phyloP scores from a whole-genome alignment of 2,329 filamentous ascomycete genomes.

The Beauveria caledonica region DNA sequence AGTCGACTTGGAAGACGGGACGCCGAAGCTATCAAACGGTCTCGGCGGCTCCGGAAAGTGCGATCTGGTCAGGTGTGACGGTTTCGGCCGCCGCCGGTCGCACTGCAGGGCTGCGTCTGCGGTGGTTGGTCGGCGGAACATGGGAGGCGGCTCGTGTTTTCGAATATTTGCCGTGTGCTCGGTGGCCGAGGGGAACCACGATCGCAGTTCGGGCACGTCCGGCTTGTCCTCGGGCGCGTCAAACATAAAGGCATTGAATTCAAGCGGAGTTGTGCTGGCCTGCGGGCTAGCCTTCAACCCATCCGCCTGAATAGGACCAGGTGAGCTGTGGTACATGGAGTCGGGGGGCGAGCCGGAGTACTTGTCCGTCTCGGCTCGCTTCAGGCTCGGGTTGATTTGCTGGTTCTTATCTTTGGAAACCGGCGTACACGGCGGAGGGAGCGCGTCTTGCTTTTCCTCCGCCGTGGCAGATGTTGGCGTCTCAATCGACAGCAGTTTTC shows the following conservation, averaged over 20 bases:
- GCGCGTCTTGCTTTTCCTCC: not conserved
- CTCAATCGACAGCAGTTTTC: slow-evolving; percentile 32
- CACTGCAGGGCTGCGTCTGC: slow-evolving; percentile 16
- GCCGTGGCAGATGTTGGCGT: not conserved
- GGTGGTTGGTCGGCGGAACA: slow-evolving; percentile 17
- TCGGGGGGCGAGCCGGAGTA: not conserved
- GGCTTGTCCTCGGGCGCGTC: slow-evolving; percentile 15
- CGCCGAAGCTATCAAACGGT: slow-evolving; percentile 2
- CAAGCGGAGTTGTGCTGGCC: slow-evolving; percentile 10
- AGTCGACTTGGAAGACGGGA: slow-evolving; percentile 26
- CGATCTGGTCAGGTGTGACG: slow-evolving; percentile 57
- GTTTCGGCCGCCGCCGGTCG: slow-evolving; percentile 20
- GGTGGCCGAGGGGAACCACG: slow-evolving; percentile 30
- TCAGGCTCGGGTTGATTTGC: not conserved
- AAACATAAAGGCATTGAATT: slow-evolving; percentile 13
- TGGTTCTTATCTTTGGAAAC: not conserved
- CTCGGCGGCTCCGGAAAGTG: slow-evolving; percentile 56
- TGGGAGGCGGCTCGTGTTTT: slow-evolving; percentile 12
- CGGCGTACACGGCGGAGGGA: not conserved
- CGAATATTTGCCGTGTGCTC: slow-evolving; percentile 26
- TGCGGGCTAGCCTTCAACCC: not conserved
- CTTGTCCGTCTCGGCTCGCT: not conserved
- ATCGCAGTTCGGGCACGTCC: slow-evolving; percentile 21
- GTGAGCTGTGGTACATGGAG: not conserved
- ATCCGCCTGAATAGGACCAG: not conserved